These are phyloP conservation scores for Kwoniella mangroviensis DNA, from an alignment of 768 basidiomycete genomes.

Conservation along the genomic window DNA sequence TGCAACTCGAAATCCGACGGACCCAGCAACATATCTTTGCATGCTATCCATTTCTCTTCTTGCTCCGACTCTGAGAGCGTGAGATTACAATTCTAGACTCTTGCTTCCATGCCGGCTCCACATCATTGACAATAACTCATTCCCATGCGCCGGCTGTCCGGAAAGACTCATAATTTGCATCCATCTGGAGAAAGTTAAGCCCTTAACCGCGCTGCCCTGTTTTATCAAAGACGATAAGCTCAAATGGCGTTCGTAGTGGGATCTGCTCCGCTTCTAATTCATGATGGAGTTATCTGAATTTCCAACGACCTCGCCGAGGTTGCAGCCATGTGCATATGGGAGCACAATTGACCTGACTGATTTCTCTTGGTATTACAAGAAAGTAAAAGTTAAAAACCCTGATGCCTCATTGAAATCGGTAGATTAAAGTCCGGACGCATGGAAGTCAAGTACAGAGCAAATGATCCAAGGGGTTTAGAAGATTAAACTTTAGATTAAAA, in stretches of 20 bases:
- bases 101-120: too few species aligned
- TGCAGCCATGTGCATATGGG: background rate
- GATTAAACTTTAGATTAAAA: background rate
- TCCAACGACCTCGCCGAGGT: too few species aligned
- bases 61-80: too few species aligned
- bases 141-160: background rate
- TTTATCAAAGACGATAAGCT: background rate
- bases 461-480: background rate
- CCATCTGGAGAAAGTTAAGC: too few species aligned
- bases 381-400: constrained; percentile 1
- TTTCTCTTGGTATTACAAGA: background rate
- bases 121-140: too few species aligned
- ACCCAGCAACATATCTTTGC: too few species aligned
- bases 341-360: background rate
- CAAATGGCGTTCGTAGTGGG: background rate
- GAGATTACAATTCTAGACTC: too few species aligned
- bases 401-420: background rate
- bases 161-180: background rate
- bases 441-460: background rate
- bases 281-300: background rate
- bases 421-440: constrained; percentile 1
- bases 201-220: background rate
- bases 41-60: too few species aligned
- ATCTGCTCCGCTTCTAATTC: background rate
- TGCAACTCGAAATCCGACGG: background rate